Percentiles rank a stretch among this genome's conserved stretches.
Evolutionary conservation across 495 filamentous ascomycete genomes (phyloP).

Genomic region (Mytilinidion resinicola): DNA sequence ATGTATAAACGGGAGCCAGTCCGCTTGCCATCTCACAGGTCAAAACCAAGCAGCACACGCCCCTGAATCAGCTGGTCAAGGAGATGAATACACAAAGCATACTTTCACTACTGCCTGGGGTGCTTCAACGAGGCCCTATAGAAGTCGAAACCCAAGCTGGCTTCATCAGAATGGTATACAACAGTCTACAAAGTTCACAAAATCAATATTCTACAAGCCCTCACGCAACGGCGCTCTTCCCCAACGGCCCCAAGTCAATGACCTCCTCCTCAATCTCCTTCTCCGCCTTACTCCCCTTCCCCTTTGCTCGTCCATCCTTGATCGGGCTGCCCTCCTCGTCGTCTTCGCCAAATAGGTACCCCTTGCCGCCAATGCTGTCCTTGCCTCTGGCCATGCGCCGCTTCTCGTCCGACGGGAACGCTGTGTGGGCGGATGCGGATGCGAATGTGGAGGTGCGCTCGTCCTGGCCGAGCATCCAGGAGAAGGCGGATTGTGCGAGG

Average conservation of each 20-base stretch:
- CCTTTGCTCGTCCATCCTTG: slow-evolving; percentile 5
- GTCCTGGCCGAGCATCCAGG: slow-evolving; percentile 86
- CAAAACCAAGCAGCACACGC: no score
- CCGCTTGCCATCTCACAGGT: no score
- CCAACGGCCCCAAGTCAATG: slow-evolving; percentile 25
- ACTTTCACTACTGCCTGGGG: no score
- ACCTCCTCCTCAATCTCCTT: slow-evolving; percentile 21
- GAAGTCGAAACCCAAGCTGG: no score
- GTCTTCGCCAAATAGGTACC: slow-evolving; percentile 31
- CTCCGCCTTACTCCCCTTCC: slow-evolving; percentile 9
- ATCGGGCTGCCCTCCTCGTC: slow-evolving; percentile 8
- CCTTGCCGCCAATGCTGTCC: slow-evolving; percentile 12
- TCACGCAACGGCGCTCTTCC: slow-evolving; percentile 10
- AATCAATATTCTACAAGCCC: no score
- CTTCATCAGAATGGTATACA: no score
- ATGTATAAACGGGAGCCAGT: no score
- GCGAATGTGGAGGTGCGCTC: slow-evolving; percentile 14
- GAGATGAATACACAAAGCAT: no score
- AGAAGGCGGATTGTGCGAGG: slow-evolving; percentile 79
- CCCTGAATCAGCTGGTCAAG: no score
- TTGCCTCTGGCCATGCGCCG: slow-evolving; percentile 6
- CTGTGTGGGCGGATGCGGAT: slow-evolving; percentile 11
- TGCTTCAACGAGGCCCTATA: no score
- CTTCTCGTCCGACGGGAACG: slow-evolving; percentile 24
- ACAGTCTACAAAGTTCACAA: no score